Base-by-base conservation (phyloP, 306 rosid species). In the Acacia crassicarpa region DNA sequence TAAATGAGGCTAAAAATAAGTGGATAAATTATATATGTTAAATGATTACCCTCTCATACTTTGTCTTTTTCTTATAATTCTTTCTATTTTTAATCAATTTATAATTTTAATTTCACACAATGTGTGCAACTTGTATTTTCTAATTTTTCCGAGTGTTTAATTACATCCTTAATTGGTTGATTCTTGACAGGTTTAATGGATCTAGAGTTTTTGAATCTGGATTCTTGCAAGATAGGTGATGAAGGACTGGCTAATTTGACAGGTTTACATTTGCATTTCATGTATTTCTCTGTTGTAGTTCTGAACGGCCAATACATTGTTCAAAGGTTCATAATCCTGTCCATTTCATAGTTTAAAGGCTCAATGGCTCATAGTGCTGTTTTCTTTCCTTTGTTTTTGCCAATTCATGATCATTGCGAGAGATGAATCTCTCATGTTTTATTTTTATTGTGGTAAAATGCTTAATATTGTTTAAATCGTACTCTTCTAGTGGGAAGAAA, bases 181-280 rank as follows among this genome's bases (percentile, higher is more conserved):
- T 74, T 56, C 67, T 73, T 81, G 76, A 20, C 86, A 95, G 99
- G 91, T 79, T 82, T 93, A 85, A 86, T 84, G 67, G 91, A 86
- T 83, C 80, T 95, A 89, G 99, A 95, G 84, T 89, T 94, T 83
- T 92, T 93, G 92, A 95, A 95, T 84, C 85, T 95, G 87, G 99
- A 95, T 89, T 93, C 98, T 22, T 91, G 99, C 86, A 80, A 81
- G 82, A 93, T 95, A 59, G 88, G 89, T 20, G 99, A 92, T 70
- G 93, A 88, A 6, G 96, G 97, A 78, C 90, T 95, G 83, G 89
- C 88, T 48, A 89, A 91, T 85, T 87, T 95, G 92, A 74, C 86
- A 92, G 98, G 99, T 95, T 61, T 79, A 75, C 65, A 19, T 51
- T 70, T 75, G 32, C 44, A 62, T 79, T 75, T 35, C 67, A 1